Evolutionary conservation across 805 yeast species (phyloP).

Genomic region (Nakazawaea wickerhamii): DNA sequence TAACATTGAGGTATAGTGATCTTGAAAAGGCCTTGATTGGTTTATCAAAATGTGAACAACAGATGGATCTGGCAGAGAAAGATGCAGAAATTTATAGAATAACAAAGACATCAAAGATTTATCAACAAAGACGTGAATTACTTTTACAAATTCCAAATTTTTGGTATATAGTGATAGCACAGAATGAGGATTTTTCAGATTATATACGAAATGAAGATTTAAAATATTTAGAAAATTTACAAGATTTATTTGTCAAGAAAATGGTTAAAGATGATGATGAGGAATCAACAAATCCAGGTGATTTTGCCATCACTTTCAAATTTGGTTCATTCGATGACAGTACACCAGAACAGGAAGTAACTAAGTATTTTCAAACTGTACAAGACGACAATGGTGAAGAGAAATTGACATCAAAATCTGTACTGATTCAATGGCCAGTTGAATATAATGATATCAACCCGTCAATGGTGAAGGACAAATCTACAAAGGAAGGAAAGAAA

Average conservation of each 20-base stretch:
- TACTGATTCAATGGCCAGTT: slow-evolving; percentile 62
- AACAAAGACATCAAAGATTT: slow-evolving; percentile 50
- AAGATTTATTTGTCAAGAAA: slow-evolving; percentile 58
- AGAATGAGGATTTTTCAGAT: slow-evolving; percentile 80
- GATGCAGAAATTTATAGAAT: slow-evolving; percentile 54
- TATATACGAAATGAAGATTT: slow-evolving; percentile 72
- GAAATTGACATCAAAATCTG: slow-evolving; percentile 47
- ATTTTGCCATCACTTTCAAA: slow-evolving; percentile 55
- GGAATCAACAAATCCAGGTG: slow-evolving; percentile 36
- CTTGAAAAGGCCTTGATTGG: slow-evolving; percentile 38
- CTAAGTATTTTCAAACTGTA: slow-evolving; percentile 50
- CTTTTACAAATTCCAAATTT: slow-evolving; percentile 59
- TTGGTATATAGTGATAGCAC: slow-evolving; percentile 85
- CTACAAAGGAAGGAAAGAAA: slow-evolving; percentile 49
- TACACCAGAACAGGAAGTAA: slow-evolving; percentile 53
- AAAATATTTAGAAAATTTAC: slow-evolving; percentile 63
- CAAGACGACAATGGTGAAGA: slow-evolving; percentile 49
- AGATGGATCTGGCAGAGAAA: slow-evolving; percentile 54
- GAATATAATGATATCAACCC: slow-evolving; percentile 57
- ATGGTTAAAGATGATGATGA: slow-evolving; percentile 31
- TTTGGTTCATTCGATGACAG: slow-evolving; percentile 44
- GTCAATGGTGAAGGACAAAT: slow-evolving; percentile 34
- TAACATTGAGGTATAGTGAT: not conserved
- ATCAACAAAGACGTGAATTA: slow-evolving; percentile 48
- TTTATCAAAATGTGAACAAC: slow-evolving; percentile 53